phyloP scores from a whole-genome alignment of 352 stramenopile species.

The Phytophthora fragariae region DNA sequence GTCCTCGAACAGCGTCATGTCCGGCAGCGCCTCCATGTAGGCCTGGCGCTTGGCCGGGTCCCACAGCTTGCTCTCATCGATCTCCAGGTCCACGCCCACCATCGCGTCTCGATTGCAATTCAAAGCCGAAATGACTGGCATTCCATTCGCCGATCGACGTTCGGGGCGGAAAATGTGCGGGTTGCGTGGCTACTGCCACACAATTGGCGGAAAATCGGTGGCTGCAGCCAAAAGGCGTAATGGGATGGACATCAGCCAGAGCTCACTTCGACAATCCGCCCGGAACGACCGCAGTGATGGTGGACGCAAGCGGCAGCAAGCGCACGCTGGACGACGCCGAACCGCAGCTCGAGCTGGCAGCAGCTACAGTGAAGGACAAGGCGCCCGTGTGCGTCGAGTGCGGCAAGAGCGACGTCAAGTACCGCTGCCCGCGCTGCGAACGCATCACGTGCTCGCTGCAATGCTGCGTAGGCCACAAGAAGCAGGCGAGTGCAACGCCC shows the following conservation, averaged over 20 bases:
- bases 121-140: slow-evolving; percentile 37
- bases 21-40: slow-evolving; percentile 86
- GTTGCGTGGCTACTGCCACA: neutral
- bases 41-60: slow-evolving; percentile 76
- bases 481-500: slow-evolving; percentile 47
- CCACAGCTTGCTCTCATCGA: slow-evolving; percentile 90
- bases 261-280: slow-evolving; percentile 17
- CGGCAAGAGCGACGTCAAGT: slow-evolving; percentile 69
- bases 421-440: slow-evolving; percentile 86
- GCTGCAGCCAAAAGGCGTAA: slow-evolving; percentile 24
- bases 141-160: neutral
- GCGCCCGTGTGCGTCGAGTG: slow-evolving; percentile 57
- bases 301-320: slow-evolving; percentile 40
- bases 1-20: slow-evolving; percentile 91
- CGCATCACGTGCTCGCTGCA: slow-evolving; percentile 83
- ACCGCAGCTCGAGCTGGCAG: slow-evolving; percentile 11
- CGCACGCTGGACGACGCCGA: slow-evolving; percentile 39
- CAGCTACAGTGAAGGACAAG: neutral
- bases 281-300: neutral
- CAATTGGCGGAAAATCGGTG: neutral
- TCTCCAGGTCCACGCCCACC: slow-evolving; percentile 88
- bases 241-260: slow-evolving; percentile 25
- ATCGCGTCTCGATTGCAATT: slow-evolving; percentile 38
- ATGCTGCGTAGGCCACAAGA: slow-evolving; percentile 87
- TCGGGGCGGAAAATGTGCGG: slow-evolving; percentile 4